Conservation (phyloP, 2,329 filamentous ascomycete species). For the Exserohilum rostratum region DNA sequence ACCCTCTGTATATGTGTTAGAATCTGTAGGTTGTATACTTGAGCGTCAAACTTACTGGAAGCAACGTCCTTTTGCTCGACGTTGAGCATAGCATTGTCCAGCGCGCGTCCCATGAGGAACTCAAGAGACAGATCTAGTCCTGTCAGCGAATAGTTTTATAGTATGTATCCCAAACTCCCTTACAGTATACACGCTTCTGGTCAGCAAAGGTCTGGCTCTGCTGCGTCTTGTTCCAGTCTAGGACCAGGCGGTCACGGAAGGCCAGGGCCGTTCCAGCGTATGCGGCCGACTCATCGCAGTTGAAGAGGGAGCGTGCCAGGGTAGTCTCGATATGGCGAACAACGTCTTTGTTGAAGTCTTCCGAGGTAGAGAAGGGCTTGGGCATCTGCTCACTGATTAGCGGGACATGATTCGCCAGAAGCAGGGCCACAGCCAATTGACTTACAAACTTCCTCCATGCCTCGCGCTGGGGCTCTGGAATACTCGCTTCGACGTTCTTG, state of each 20-base stretch:
- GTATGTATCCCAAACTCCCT: slow-evolving; percentile 20
- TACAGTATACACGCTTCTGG: slow-evolving; percentile 91
- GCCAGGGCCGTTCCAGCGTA: slow-evolving; percentile 91
- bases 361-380: slow-evolving; percentile 74
- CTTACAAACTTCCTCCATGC: slow-evolving; percentile 70
- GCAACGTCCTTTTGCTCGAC: slow-evolving; percentile 85
- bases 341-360: slow-evolving; percentile 82
- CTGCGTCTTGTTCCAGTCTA: slow-evolving; percentile 98
- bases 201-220: slow-evolving; percentile 91
- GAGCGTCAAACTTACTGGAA: slow-evolving; percentile 62
- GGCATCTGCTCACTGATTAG: slow-evolving; percentile 57
- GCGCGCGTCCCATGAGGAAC: slow-evolving; percentile 93
- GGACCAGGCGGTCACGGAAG: slow-evolving; percentile 88
- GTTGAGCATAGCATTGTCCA: slow-evolving; percentile 99
- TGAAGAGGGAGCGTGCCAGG: slow-evolving; percentile 93
- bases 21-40: not conserved
- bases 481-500: slow-evolving; percentile 88
- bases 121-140: slow-evolving; percentile 82
- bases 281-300: slow-evolving; percentile 92
- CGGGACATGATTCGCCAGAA: slow-evolving; percentile 5
- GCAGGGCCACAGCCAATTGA: slow-evolving; percentile 16
- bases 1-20: slow-evolving; percentile 66
- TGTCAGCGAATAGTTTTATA: slow-evolving; percentile 17
- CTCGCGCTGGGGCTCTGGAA: slow-evolving; percentile 85
- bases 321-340: slow-evolving; percentile 97